Evolutionary conservation across 495 filamentous ascomycete genomes (phyloP), one percentile per base, ranked within the genome.

Genomic region (Podospora australis): DNA sequence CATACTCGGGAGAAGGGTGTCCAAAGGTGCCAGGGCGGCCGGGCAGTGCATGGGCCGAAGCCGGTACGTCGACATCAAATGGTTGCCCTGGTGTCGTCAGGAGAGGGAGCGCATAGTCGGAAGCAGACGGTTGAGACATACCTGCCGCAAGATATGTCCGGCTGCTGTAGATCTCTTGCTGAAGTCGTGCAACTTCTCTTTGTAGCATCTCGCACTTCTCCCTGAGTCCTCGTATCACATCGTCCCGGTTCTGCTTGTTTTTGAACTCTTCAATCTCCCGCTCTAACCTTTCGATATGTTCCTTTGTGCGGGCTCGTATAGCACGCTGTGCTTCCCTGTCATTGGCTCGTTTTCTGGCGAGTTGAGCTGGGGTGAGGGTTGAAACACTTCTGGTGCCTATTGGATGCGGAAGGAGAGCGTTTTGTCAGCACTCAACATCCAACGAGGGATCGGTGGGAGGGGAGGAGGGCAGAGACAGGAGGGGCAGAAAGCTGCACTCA

Each of bases 321-420:
- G 86, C 87, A 41, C 86, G 79, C 63, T 95, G 89, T 14, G 89
- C 89, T 66, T 90, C 86, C 32, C 89, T 79, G 61, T 95, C 89
- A 65, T 94, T 94, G 58, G 86, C 87, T 46, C 89, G 78, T 66
- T 95, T 95, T 59, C 84, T 79, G 6, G 77, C 82, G 39, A 87
- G 70, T 60, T 88, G 84, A 20, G 81, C 75, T n/a, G 80, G 78
- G 10, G 81, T 85, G 51, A 88, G 76, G 49, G 82, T 87, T 44
- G 82, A 80, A 16, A 89, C 83, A 30, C 82, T 82, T 47, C 84
- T 72, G 21, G 79, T 77, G n/a, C 78, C 81, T 75, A 42, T 14
- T n/a, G n/a, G 7, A 22, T 9, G 22, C 2, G 14, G 17, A 28
- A 28, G 23, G 32, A 16, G 14, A 36, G 32, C 14, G 9, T n/a